Evolutionary conservation across 306 rosid genomes (phyloP), one percentile per base, ranked within the genome.

Genomic region (Sophora flavescens): DNA sequence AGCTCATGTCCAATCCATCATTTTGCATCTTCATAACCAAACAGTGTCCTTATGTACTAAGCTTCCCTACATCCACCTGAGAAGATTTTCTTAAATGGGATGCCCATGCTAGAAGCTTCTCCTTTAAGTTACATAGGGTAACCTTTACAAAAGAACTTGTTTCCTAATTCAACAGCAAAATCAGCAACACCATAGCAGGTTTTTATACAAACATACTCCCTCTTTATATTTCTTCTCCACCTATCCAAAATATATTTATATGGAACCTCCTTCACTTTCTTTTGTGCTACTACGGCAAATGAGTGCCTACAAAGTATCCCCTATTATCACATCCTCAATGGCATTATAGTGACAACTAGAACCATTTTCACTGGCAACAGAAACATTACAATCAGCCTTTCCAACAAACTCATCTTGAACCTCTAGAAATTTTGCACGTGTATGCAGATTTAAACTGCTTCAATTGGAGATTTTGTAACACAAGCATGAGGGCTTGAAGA

Each of bases 81-180:
- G 85, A 16, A 69, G 74, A 68, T 68, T 53, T 75, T 62, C 78
- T 75, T 36, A 68, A 32, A 41, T 41, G 72, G 47, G 77, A 14
- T 30, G 72, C 75, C 84, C 77, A 75, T 44, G 74, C 39, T 70
- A 69, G 53, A 28, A 81, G 68, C 26, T 69, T 81, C 63, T 62
- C 85, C 74, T 76, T 76, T 52, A 81, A 81, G 68, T 76, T 61
- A 63, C 74, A 53, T 4, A 76, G 74, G 30, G 68, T 44, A 53
- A 17, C 70, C 75, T 77, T 76, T 18, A 75, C 81, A 70, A 76
- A 69, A 45, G 73, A 66, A 70, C 74, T 76, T 70, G 85, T 81
- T 44, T 76, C 81, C 62, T 81, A 76, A 81, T 75, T 81, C 85
- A 69, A 81, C 68, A 62, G 85, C 84, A 53, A 58, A 52, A 30